Evolutionary conservation across 2,329 filamentous ascomycete genomes (phyloP).

Genomic region (Aspergillus sp.): DNA sequence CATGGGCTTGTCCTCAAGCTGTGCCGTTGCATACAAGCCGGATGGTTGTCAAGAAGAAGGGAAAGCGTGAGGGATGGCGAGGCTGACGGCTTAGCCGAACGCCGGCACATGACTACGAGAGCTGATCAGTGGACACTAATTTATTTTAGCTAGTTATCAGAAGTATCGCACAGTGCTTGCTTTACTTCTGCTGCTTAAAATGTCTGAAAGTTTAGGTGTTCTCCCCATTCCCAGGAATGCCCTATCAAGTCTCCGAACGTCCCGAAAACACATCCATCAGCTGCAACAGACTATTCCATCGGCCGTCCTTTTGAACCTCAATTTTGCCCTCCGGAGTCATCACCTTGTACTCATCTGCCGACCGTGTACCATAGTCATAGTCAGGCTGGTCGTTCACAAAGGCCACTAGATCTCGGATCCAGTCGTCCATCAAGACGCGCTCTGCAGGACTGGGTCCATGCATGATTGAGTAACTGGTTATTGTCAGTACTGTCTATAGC

Average conservation of each 20-base stretch:
- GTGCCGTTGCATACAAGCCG: too few species aligned
- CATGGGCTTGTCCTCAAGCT: too few species aligned
- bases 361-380: slow-evolving; percentile 38
- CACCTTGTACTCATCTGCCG: slow-evolving; percentile 41
- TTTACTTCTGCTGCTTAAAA: too few species aligned
- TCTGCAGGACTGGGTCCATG: slow-evolving; percentile 43
- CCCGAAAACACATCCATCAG: slow-evolving; percentile 21
- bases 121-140: too few species aligned
- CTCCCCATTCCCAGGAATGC: too few species aligned
- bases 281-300: slow-evolving; percentile 33
- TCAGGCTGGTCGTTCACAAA: slow-evolving; percentile 39
- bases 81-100: too few species aligned
- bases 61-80: too few species aligned
- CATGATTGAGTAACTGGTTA: slow-evolving; percentile 39
- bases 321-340: slow-evolving; percentile 37
- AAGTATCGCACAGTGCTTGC: too few species aligned
- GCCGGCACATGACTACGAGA: too few species aligned
- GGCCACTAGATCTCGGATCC: slow-evolving; percentile 41
- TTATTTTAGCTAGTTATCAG: too few species aligned
- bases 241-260: neutral
- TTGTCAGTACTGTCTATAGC: neutral
- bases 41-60: too few species aligned
- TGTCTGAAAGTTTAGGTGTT: too few species aligned
- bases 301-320: slow-evolving; percentile 36
- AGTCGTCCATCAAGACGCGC: slow-evolving; percentile 40